A percentile compares a stretch with the other conserved stretches of the same genome.
Conservation (phyloP, 129 eudicot genomes). For the Calendula officinalis region DNA sequence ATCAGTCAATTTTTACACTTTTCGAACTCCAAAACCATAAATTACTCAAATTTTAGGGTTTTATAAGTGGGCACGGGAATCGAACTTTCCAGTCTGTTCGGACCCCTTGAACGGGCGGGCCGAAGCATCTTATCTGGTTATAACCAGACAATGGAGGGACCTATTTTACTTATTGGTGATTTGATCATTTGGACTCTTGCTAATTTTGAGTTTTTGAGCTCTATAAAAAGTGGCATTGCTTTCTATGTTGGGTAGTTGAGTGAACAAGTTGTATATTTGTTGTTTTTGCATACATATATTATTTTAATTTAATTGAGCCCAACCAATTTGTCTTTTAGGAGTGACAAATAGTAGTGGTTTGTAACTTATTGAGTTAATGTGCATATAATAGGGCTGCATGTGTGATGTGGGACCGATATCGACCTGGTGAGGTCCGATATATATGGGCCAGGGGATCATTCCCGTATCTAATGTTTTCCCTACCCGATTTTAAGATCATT, state of each 20-base stretch:
- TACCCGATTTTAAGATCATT: constrained; percentile 5
- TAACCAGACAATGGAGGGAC: constrained; percentile 31
- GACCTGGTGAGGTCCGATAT: constrained; percentile 12
- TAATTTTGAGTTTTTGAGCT: constrained; percentile 16
- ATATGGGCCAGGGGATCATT: constrained; percentile 24
- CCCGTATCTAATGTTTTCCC: constrained; percentile 12
- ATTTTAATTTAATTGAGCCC: neutral
- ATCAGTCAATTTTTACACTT: neutral
- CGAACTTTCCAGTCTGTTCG: neutral
- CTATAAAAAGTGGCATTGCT: constrained; percentile 12
- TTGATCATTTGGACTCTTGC: constrained; percentile 32
- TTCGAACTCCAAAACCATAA: neutral
- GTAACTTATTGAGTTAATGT: constrained; percentile 30
- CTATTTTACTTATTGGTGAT: constrained; percentile 21
- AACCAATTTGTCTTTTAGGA: neutral
- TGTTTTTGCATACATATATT: constrained; percentile 8
- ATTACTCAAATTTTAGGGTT: neutral
- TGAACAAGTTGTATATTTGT: constrained; percentile 19
- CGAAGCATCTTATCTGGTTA: constrained; percentile 33
- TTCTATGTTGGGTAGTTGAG: neutral
- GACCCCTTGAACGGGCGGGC: neutral
- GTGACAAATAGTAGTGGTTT: constrained; percentile 25
- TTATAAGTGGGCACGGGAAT: too few species aligned
- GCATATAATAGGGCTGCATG: constrained; percentile 32
- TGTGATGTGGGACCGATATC: constrained; percentile 28